Base-by-base conservation (phyloP, 208 protist genomes). In the Crithidia sp. region DNA sequence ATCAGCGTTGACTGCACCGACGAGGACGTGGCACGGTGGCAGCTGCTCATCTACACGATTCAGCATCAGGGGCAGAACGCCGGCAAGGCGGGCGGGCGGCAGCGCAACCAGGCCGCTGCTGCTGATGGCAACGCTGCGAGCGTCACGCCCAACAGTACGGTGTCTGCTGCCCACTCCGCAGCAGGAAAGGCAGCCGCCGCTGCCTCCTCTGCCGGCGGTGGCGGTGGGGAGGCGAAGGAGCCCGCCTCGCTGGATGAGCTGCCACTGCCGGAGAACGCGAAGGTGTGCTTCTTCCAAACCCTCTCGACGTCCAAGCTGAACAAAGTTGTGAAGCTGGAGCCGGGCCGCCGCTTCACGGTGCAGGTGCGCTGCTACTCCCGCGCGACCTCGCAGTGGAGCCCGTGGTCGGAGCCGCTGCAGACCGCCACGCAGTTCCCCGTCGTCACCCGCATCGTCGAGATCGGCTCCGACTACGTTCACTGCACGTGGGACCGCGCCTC, bases 391-490 rank as follows among this genome's bases (percentile, higher is more conserved):
- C 41, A 50, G 58, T 98, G 94, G 94, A 81, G 92, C 56, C 59
- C 79, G 58, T 96, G 91, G 92, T 95, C 91, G 13, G 66, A 71
- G 3, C 56, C 77, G 5, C 74, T 85, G n/a, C 77, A 82, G 37
- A 84, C 89, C 41, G 67, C 73, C 47, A 91, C 91, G 8, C 67
- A 93, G 54, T 73, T 85, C 57, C 68, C 85, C 17, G 92, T 97
- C 10, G 67, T 69, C 10, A 82, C 72, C 7, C 68, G 76, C 44
- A 84, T 93, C 43, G 79, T 71, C 6, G 86, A 91, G 43, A 88
- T 98, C 40, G 91, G 94, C 37, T 91, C 92, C 74, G 91, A 98
- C 74, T 91, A 92, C 68, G 88, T 94, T 54, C 84, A 86, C 41
- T 71, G 96, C 28, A 82, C 62, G 16, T 98, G 94, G 94, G 84